A percentile compares a stretch with the other conserved stretches of the same genome.
These are phyloP conservation scores for Craterostigma plantagineum DNA, from an alignment of 257 asterid species.

Conservation along the genomic window DNA sequence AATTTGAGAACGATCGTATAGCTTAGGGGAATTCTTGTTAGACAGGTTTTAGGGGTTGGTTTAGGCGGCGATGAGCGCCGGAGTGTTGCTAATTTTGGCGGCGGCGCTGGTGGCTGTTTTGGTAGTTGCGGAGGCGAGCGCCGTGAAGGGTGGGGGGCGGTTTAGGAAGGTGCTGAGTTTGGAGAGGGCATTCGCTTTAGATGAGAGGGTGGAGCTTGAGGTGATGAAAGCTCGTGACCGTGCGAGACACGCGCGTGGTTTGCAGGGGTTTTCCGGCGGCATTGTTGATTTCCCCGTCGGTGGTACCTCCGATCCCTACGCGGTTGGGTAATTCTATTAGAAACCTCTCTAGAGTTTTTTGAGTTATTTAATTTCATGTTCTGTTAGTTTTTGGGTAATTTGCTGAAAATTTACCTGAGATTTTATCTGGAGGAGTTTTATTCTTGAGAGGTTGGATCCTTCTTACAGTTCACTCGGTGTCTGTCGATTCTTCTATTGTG, in stretches of 20 bases:
- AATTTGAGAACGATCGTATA: too few relatives aligned
- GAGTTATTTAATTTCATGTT: too few relatives aligned
- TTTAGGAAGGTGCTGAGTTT: constrained; percentile 31
- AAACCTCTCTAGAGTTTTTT: neutral
- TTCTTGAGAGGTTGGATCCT: too few relatives aligned
- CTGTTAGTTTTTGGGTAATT: too few relatives aligned
- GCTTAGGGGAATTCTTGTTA: too few relatives aligned
- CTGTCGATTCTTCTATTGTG: too few relatives aligned
- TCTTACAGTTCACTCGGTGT: too few relatives aligned
- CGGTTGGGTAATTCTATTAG: constrained; percentile 37
- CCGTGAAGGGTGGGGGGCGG: constrained; percentile 15
- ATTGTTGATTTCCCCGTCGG: constrained; percentile 51
- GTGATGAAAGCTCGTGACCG: constrained; percentile 54
- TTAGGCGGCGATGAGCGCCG: constrained; percentile 22
- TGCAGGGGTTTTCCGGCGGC: constrained; percentile 59
- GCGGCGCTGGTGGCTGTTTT: constrained; percentile 12
- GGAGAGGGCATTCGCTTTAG: constrained; percentile 47
- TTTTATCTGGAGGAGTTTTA: too few relatives aligned
- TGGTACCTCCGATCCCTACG: constrained; percentile 69
- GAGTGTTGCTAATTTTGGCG: constrained; percentile 12
- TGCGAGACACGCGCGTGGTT: constrained; percentile 58
- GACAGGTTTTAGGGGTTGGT: too few relatives aligned
- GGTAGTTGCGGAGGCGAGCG: constrained; percentile 11
- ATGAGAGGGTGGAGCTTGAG: constrained; percentile 34
- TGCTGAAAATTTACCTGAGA: too few relatives aligned